Evolutionary conservation across 2,329 filamentous ascomycete genomes (phyloP), one percentile per base, ranked within the genome.

Genomic region (Talaromyces sp.): DNA sequence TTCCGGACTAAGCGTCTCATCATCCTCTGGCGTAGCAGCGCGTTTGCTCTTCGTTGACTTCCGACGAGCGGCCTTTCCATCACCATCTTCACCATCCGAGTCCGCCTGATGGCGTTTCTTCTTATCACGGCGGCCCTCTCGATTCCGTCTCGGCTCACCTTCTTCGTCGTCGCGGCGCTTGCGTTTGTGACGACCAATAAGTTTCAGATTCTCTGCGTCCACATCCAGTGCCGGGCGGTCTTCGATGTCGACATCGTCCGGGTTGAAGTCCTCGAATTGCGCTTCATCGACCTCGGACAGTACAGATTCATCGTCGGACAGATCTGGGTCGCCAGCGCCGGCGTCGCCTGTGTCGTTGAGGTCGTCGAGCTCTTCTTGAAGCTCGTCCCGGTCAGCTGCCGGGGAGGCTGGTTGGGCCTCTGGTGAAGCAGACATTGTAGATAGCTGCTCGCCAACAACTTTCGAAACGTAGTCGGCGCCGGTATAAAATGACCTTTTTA

Each of bases 1-100:
- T 75, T 95, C 92, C 0, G 92, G 91, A 22, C 90, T 89, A 68
- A 98, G 77, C 64, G 88, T 82, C 69, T 92, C 90, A 64, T 96
- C 91, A 66, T 90, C 87, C 5, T 86, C 84, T 62, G 88, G 85
- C 3, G 82, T 82, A 22, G 79, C 75, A 66, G 80, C 81, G 44
- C 77, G 78, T 64, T 79, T 82, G 25, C 51, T 10, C 66, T 83
- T 82, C 65, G 80, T 75, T 62, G 76, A 75, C 71, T 83, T 84
- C 25, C 82, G 81, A 59, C 84, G 81, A 27, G 82, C 65, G 25
- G 58, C 66, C 27, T 62, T 62, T 13, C 69, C 76, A 62, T 83
- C 79, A 62, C 83, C 80, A 54, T 79, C 58, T 44, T 62, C 84
- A 60, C 76, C 81, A 63, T 80, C 81, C 77, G 88, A 87, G 76